phyloP scores from a whole-genome alignment of 257 asterid species.

The Cruciata laevipes region DNA sequence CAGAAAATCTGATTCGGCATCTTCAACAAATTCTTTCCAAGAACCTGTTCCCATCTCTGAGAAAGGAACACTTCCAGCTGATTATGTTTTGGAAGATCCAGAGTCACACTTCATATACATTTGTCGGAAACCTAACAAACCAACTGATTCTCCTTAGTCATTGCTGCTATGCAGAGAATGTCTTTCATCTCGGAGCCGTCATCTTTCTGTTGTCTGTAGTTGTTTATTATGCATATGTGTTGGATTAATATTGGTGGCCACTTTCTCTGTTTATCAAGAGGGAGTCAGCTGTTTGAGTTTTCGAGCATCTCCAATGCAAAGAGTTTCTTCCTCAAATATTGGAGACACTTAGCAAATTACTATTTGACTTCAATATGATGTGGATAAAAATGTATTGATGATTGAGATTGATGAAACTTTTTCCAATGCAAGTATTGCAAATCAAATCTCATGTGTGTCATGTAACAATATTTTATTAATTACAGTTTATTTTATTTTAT shows the following conservation, averaged over 20 bases:
- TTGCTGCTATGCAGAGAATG: slow-evolving; percentile 16
- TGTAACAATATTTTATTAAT: too few species aligned
- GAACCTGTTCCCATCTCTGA: slow-evolving; percentile 69
- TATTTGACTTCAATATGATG: too few species aligned
- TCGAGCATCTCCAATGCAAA: too few species aligned
- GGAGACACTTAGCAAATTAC: too few species aligned
- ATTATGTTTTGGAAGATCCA: slow-evolving; percentile 78
- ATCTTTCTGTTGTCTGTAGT: not conserved
- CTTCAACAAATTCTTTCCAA: slow-evolving; percentile 32
- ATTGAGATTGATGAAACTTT: too few species aligned
- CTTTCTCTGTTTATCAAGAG: not conserved
- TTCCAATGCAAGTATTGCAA: too few species aligned
- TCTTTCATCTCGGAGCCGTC: slow-evolving; percentile 6
- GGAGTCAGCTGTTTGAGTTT: too few species aligned
- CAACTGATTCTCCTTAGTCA: slow-evolving; percentile 22
- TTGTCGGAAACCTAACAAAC: slow-evolving; percentile 51
- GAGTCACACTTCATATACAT: slow-evolving; percentile 88
- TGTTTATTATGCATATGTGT: not conserved
- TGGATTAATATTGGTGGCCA: not conserved
- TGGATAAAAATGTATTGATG: too few species aligned
- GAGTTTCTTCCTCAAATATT: too few species aligned
- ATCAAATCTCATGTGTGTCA: too few species aligned
- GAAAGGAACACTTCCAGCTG: slow-evolving; percentile 68
- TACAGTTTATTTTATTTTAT: too few species aligned
- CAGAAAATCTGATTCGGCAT: slow-evolving; percentile 40